Conservation (phyloP, 2,329 filamentous ascomycete genomes). For the Penicillium oxalicum region DNA sequence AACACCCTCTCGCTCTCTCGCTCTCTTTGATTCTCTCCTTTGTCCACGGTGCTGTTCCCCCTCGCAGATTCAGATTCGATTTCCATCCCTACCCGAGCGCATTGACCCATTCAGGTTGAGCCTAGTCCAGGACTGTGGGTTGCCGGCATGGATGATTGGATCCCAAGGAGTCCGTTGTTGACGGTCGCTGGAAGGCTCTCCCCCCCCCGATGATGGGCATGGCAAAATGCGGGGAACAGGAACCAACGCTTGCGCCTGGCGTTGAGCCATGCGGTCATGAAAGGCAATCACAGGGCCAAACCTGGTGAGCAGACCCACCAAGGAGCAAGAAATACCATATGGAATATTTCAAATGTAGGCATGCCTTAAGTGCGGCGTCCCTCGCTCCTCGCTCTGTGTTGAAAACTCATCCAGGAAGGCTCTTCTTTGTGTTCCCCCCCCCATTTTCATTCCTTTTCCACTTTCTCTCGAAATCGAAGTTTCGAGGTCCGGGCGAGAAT, state of each 20-base stretch:
- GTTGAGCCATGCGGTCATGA: background rate
- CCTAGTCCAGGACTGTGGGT: too few species aligned
- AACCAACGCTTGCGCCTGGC: background rate
- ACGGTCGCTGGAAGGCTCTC: background rate
- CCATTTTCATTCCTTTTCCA: too few species aligned
- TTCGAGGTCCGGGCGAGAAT: background rate
- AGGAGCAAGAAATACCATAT: background rate
- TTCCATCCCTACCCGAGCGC: too few species aligned
- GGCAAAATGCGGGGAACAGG: slow-evolving; percentile 4
- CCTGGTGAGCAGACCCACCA: background rate
- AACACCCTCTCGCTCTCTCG: too few species aligned
- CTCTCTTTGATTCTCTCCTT: too few species aligned
- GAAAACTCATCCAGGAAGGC: background rate
- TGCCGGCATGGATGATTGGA: background rate
- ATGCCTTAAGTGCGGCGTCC: background rate
- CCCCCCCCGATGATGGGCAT: background rate
- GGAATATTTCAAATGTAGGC: background rate
- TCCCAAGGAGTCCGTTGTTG: background rate
- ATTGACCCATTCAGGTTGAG: too few species aligned
- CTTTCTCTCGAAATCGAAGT: background rate
- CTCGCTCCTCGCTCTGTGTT: too few species aligned
- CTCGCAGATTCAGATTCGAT: too few species aligned
- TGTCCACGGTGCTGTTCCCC: too few species aligned
- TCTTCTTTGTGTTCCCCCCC: background rate
- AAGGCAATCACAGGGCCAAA: slow-evolving; percentile 2